Conservation (phyloP, 495 filamentous ascomycete genomes). For the Podospora australis region DNA sequence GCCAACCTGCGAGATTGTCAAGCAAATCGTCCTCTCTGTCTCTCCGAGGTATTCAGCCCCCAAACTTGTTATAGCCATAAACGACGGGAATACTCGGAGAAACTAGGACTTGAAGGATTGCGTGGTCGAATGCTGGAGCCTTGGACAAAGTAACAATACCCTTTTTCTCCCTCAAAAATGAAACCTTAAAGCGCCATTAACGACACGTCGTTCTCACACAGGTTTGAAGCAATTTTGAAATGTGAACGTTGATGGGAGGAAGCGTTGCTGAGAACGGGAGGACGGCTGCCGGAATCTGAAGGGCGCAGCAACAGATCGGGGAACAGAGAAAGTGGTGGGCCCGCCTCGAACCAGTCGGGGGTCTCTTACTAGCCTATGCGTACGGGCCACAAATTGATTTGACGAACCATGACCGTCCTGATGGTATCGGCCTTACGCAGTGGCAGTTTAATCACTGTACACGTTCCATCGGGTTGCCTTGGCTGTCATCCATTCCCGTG, state of each 20-base stretch:
- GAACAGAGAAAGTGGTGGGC: background rate
- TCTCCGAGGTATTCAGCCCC: too few species aligned
- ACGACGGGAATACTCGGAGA: too few species aligned
- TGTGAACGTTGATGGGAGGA: too few species aligned
- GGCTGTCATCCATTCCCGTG: too few species aligned
- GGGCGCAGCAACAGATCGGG: conserved; percentile 3
- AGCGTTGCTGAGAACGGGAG: background rate
- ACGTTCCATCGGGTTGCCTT: too few species aligned
- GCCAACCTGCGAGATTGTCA: background rate
- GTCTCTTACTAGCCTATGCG: background rate
- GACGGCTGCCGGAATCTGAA: conserved; percentile 6
- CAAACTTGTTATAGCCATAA: background rate
- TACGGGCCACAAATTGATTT: conserved; percentile 3
- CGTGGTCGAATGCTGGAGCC: too few species aligned
- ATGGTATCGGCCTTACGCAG: background rate
- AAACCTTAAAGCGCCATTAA: too few species aligned
- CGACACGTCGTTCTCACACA: too few species aligned
- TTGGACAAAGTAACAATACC: too few species aligned
- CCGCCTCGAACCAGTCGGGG: background rate
- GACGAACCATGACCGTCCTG: background rate
- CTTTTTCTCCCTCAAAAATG: too few species aligned
- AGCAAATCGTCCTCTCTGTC: conserved; percentile 1
- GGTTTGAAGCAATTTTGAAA: too few species aligned
- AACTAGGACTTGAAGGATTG: too few species aligned
- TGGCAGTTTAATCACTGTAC: background rate